Evolutionary conservation across 139 green algal genomes (phyloP), one percentile per base, ranked within the genome.

Genomic region (Gonium pectorale): DNA sequence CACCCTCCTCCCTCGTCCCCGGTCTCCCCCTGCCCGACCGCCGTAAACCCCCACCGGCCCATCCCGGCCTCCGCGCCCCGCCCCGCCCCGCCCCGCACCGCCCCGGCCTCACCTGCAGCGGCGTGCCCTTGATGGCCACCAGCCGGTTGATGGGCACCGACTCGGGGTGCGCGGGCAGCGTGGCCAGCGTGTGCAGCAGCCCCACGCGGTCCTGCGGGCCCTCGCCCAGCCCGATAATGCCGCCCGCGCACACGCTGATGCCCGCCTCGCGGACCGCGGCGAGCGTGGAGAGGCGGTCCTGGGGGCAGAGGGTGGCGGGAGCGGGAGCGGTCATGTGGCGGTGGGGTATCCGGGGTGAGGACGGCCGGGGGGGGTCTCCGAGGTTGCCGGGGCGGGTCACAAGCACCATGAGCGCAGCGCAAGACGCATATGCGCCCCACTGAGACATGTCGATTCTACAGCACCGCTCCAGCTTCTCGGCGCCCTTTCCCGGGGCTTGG

Each of bases 61-160:
- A 3, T 40, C 5, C 17, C 6, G 17, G 8, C 73, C 24, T 37
- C 59, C 59, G 13, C 11, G 11, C 59, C 8, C 59, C 6, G 1
- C 59, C 8, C 59, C 64, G 11, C 35, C 35, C 35, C 64, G 5
- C 17, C 64, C 64, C 21, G 33, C 5, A 13, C 7, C 38, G 43
- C 41, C 41, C 43, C 43, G 27, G 2, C 41, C 87, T 31, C 37
- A 94, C 91, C 90, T 98, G 86, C 44, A 99, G 88, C 9, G 97
- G 97, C 27, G 97, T 99, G 29, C 97, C 97, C 88, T 96, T 94
- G 31, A 99, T 93, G 0, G 97, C 95, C 72, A 99, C 95, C 49
- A 99, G 92, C 1, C 95, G 90, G 91, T 99, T 99, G 90, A 99
- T 98, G 44, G 97, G 97, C 60, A 99, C 97, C 29, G 75, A 94